Evolutionary conservation across 1,284 basidiomycete species (phyloP).

Genomic region (Tremellales sp.): DNA sequence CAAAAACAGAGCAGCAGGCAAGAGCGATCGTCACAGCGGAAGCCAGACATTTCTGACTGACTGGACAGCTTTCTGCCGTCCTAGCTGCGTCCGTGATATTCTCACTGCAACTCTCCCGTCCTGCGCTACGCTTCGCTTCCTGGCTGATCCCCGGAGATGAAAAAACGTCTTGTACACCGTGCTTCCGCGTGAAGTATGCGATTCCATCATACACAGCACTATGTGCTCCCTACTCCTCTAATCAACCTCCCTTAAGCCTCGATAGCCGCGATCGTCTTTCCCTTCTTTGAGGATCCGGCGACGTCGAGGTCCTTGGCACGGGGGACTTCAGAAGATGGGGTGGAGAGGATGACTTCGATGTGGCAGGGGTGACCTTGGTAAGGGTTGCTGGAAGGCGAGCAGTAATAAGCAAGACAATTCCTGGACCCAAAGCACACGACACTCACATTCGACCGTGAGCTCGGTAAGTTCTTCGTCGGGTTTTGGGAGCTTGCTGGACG

Average conservation of each 20-base stretch:
- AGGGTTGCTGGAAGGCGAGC: constrained; percentile 55
- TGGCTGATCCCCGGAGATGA: too few species aligned
- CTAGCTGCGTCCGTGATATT: too few species aligned
- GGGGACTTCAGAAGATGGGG: constrained; percentile 75
- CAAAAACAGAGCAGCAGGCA: too few species aligned
- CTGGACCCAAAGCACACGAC: neutral
- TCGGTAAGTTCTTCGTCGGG: constrained; percentile 98
- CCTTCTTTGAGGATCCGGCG: constrained; percentile 42
- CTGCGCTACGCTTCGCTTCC: too few species aligned
- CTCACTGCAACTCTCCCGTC: too few species aligned
- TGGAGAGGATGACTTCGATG: constrained; percentile 86
- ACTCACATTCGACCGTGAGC: constrained; percentile 81
- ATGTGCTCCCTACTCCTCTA: constrained; percentile 24
- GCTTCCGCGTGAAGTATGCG: too few species aligned
- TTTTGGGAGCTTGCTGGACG: constrained; percentile 99
- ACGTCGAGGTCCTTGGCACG: constrained; percentile 76
- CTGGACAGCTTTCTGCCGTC: too few species aligned
- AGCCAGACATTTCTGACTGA: too few species aligned
- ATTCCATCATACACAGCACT: constrained; percentile 44
- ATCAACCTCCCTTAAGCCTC: constrained; percentile 43
- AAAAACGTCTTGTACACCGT: too few species aligned
- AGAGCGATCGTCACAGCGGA: too few species aligned
- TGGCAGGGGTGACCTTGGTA: constrained; percentile 92
- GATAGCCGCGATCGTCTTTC: constrained; percentile 48
- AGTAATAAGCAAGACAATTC: neutral